Conservation (phyloP, 441 rosid genomes). For the Jatropha podagrica region DNA sequence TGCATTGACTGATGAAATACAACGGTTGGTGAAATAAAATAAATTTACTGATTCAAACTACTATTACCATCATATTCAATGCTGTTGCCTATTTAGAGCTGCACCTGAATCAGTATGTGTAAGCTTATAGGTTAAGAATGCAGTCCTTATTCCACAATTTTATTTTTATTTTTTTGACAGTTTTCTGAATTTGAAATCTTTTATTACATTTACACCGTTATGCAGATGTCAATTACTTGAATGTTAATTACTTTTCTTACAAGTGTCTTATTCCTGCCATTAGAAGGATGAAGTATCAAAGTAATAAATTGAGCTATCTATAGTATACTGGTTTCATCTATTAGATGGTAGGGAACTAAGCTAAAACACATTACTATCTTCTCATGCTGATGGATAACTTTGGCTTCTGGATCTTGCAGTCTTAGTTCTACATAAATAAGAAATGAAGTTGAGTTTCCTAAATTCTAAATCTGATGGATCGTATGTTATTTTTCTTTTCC, state of each 20-base stretch:
- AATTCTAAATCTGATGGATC: slow-evolving; percentile 3
- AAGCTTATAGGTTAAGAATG: too few species aligned
- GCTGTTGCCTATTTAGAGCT: not conserved
- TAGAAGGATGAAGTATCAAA: not conserved
- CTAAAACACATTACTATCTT: slow-evolving; percentile 2
- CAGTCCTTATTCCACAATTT: too few species aligned
- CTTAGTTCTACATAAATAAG: slow-evolving; percentile 13
- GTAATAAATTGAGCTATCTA: not conserved
- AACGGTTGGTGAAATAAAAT: slow-evolving; percentile 43
- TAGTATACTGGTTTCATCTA: not conserved
- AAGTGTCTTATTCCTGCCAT: not conserved
- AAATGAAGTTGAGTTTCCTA: slow-evolving; percentile 4
- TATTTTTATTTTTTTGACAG: too few species aligned
- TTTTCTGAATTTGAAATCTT: not conserved
- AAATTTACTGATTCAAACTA: not conserved
- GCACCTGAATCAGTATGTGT: not conserved
- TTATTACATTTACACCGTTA: not conserved
- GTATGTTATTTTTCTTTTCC: slow-evolving; percentile 25
- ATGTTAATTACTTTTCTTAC: not conserved
- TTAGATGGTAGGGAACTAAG: slow-evolving; percentile 4
- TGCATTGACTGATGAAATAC: slow-evolving; percentile 81
- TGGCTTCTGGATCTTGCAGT: slow-evolving; percentile 17
- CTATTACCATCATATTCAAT: not conserved
- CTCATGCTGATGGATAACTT: slow-evolving; percentile 9
- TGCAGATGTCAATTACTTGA: not conserved